Evolutionary conservation across 352 stramenopile species (phyloP), one percentile per base, ranked within the genome.

Genomic region (Peronospora destructor): DNA sequence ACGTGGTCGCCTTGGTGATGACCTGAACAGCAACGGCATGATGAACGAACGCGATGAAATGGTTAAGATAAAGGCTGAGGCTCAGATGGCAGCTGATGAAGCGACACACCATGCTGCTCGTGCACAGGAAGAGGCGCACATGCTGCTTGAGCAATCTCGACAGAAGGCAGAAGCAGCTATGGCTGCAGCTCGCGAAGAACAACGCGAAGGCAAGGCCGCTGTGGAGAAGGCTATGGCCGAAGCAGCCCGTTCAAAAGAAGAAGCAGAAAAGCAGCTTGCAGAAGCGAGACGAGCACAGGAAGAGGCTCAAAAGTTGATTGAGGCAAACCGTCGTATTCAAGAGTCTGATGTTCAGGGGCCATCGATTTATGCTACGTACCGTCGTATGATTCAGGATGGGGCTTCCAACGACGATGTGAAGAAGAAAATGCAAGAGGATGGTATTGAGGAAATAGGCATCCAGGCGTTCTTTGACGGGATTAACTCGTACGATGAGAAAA

Each of bases 141-240:
- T 71, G 53, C 34, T 90, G 34, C 58, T 92, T 26, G 79, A 87
- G 51, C 73, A 92, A 55, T 84, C 82, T 13, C 60, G 76, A 33
- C 74, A 83, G 47, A 92, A 92, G 51, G 82, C 82, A 4, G 82
- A 92, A 59, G 77, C 77, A 36, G 82, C 82, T 59, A 87, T 90
- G 74, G 71, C 74, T 48, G 82, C 82, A 57, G 82, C 82, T 48
- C 73, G 75, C 25, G 79, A 86, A 50, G 82, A 90, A 37, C 76
- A 87, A 25, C 73, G 78, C 25, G 76, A 92, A 60, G 82, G 82
- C 39, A 88, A 88, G 40, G 82, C 79, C 10, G 82, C 82, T 21
- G 82, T 92, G 16, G 82, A 92, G 53, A 83, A 82, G 19, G 82
- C 82, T 0, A 87, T 92, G 74, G 79, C 80, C 6, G 82, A 92